phyloP scores from a whole-genome alignment of 2,329 filamentous ascomycete species.

The Huntiella bhutanensis region DNA sequence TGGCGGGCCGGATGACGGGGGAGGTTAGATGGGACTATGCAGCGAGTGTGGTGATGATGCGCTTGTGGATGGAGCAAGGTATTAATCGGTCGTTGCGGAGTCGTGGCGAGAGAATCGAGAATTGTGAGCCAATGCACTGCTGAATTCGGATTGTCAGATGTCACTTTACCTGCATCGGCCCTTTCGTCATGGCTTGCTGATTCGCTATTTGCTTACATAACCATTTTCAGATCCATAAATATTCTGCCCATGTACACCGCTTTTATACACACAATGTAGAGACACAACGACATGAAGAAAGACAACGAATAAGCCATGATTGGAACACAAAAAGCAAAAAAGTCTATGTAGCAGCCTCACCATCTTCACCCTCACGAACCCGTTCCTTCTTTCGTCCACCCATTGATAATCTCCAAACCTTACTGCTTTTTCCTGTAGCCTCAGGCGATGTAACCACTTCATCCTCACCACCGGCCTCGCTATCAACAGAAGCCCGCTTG shows the following conservation, averaged over 20 bases:
- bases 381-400: conserved; percentile 41
- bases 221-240: too few species aligned
- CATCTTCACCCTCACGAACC: conserved; percentile 16
- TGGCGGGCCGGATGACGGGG: neutral
- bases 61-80: neutral
- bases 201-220: too few species aligned
- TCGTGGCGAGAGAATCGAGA: too few species aligned
- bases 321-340: neutral
- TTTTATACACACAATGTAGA: too few species aligned
- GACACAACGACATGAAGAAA: neutral
- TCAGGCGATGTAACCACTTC: conserved; percentile 29
- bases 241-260: too few species aligned
- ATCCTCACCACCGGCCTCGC: conserved; percentile 38
- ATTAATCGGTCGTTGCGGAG: too few species aligned
- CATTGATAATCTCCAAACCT: conserved; percentile 36
- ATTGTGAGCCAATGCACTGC: too few species aligned
- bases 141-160: too few species aligned
- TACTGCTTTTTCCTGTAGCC: conserved; percentile 11
- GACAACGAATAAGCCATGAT: neutral
- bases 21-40: neutral
- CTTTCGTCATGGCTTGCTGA: too few species aligned
- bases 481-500: conserved; percentile 39
- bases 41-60: neutral
- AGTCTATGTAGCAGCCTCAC: neutral
- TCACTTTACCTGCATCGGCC: too few species aligned